These are phyloP conservation scores for Arachis hypogaea DNA, from an alignment of 306 rosid species.

Conservation along the genomic window DNA sequence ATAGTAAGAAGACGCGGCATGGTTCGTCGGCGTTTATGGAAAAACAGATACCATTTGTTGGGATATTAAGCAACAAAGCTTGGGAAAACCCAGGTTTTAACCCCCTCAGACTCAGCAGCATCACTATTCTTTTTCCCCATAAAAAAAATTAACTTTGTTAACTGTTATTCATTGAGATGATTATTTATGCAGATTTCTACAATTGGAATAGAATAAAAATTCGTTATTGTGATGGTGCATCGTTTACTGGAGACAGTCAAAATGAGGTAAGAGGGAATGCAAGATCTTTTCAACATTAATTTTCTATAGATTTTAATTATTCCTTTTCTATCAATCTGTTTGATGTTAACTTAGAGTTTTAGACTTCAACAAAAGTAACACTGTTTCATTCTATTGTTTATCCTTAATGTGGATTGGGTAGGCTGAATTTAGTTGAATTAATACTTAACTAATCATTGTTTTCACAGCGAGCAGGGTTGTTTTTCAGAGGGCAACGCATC, in stretches of 20 bases:
- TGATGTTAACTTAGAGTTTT: not conserved
- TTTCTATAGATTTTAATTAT: not conserved
- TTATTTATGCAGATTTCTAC: conserved; percentile 65
- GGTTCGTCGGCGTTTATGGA: conserved; percentile 83
- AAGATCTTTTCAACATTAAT: conserved; percentile 15
- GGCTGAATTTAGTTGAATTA: conserved; percentile 23
- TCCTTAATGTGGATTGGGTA: conserved; percentile 29
- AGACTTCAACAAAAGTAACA: not conserved
- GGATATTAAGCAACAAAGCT: conserved; percentile 76
- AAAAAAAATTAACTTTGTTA: not conserved
- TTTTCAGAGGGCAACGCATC: conserved; percentile 84
- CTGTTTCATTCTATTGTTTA: conserved; percentile 4
- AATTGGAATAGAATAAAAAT: conserved; percentile 86
- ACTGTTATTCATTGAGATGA: conserved; percentile 27
- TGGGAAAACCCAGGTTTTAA: conserved; percentile 73
- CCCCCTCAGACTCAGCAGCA: conserved; percentile 21
- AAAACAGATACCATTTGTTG: conserved; percentile 74
- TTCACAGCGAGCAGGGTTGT: conserved; percentile 60
- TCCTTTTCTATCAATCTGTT: not conserved
- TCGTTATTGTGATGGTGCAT: conserved; percentile 95
- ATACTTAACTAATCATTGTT: conserved; percentile 33
- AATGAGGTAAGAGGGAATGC: conserved; percentile 51
- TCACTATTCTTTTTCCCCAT: not conserved
- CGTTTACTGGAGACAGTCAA: conserved; percentile 76
- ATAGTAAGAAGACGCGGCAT: conserved; percentile 79